Percentiles rank a stretch among this genome's conserved stretches.
Conservation (phyloP, 495 filamentous ascomycete species). For the Elasticomyces elasticus region DNA sequence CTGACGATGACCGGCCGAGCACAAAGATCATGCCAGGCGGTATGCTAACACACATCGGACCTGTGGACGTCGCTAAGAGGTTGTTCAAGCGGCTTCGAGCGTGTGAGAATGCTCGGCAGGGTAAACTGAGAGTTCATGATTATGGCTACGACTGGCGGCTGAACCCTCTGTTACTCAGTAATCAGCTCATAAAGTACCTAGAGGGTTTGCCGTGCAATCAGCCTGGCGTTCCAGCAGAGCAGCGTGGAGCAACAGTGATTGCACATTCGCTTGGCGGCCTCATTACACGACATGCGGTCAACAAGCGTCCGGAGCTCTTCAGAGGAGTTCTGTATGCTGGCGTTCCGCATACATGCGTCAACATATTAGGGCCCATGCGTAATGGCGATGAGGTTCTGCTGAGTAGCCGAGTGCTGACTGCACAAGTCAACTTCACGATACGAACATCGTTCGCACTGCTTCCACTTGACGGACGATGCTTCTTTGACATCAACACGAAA, state of each 20-base stretch:
- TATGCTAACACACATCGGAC: conserved; percentile 82
- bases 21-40: conserved; percentile 71
- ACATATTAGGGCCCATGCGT: conserved; percentile 80
- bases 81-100: conserved; percentile 69
- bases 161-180: conserved; percentile 67
- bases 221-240: conserved; percentile 35
- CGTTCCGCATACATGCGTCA: conserved; percentile 74
- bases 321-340: conserved; percentile 80
- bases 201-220: conserved; percentile 66
- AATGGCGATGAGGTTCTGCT: conserved; percentile 87
- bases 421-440: conserved; percentile 89
- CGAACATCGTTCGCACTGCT: conserved; percentile 78
- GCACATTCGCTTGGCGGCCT: conserved; percentile 85
- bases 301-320: conserved; percentile 78
- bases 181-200: conserved; percentile 58
- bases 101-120: conserved; percentile 58
- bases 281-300: conserved; percentile 83
- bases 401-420: conserved; percentile 81
- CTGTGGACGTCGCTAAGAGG: conserved; percentile 76
- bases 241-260: conserved; percentile 67
- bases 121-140: conserved; percentile 69
- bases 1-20: conserved; percentile 80
- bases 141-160: conserved; percentile 97
- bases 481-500: conserved; percentile 70
- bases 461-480: conserved; percentile 81